phyloP scores from a whole-genome alignment of 1,284 basidiomycete species.

The Puccinia coronata region DNA sequence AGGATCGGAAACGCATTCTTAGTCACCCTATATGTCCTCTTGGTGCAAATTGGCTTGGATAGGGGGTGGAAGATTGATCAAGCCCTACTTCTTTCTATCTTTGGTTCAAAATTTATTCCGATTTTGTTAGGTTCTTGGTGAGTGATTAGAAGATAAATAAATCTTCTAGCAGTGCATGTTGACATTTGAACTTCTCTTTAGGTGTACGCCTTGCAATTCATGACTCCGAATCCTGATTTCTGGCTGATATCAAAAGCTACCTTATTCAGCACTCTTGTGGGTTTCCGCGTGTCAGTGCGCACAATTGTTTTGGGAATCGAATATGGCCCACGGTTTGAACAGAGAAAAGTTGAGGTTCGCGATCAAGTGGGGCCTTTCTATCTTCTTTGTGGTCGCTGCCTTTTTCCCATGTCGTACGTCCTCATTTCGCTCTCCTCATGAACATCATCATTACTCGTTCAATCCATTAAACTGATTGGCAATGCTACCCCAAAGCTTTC shows the following conservation, averaged over 20 bases:
- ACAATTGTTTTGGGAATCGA: constrained; percentile 5
- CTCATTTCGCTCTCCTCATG: not conserved
- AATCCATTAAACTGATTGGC: not conserved
- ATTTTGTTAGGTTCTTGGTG: constrained; percentile 9
- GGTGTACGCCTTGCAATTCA: not conserved
- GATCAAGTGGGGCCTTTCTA: constrained; percentile 7
- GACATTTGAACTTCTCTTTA: too few species aligned
- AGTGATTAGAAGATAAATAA: not conserved
- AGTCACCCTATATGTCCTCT: constrained; percentile 13
- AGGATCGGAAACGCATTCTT: not conserved
- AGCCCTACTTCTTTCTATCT: not conserved
- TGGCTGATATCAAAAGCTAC: constrained; percentile 4
- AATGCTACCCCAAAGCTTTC: not conserved
- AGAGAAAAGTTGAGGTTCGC: not conserved
- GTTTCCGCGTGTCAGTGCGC: constrained; percentile 8
- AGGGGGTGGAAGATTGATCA: not conserved
- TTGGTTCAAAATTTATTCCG: constrained; percentile 11
- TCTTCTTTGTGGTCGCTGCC: not conserved
- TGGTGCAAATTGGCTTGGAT: not conserved
- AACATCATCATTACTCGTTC: not conserved
- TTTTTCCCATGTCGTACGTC: not conserved
- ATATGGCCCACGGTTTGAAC: not conserved
- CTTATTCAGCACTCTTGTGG: constrained; percentile 17
- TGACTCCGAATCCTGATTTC: constrained; percentile 15
- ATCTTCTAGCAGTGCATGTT: not conserved